Evolutionary conservation across 768 basidiomycete species (phyloP).

Genomic region (Tubosaeta sp.): DNA sequence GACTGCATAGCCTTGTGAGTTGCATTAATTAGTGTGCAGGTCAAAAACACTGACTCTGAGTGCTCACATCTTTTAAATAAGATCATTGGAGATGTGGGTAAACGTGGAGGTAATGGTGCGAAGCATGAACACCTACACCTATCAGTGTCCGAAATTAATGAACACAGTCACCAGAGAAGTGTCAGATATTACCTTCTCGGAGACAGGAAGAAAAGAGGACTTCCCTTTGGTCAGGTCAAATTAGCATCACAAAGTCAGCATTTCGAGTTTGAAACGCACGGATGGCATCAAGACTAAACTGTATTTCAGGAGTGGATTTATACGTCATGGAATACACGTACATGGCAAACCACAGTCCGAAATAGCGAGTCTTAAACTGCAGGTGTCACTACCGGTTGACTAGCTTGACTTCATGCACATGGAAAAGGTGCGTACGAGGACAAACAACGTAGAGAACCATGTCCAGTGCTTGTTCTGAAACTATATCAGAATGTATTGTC

Average conservation of each 20-base stretch:
- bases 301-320: neutral
- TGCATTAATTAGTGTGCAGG: neutral
- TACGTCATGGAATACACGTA: neutral
- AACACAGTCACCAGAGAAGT: neutral
- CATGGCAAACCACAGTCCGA: neutral
- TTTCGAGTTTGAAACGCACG: neutral
- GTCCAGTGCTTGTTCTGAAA: neutral
- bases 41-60: neutral
- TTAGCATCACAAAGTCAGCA: neutral
- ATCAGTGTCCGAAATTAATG: neutral
- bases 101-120: neutral
- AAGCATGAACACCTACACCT: neutral
- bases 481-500: neutral
- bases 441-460: neutral
- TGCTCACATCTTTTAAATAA: neutral
- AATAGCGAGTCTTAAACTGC: neutral
- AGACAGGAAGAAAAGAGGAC: neutral
- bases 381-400: neutral
- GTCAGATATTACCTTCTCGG: neutral
- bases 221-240: neutral
- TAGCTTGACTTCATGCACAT: neutral
- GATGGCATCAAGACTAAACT: neutral
- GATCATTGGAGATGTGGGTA: neutral
- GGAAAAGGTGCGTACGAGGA: neutral
- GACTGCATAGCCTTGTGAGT: neutral